A percentile compares a stretch with the other conserved stretches of the same genome.
phyloP scores from a whole-genome alignment of 2,329 filamentous ascomycete genomes.

The Fulvia fulva region DNA sequence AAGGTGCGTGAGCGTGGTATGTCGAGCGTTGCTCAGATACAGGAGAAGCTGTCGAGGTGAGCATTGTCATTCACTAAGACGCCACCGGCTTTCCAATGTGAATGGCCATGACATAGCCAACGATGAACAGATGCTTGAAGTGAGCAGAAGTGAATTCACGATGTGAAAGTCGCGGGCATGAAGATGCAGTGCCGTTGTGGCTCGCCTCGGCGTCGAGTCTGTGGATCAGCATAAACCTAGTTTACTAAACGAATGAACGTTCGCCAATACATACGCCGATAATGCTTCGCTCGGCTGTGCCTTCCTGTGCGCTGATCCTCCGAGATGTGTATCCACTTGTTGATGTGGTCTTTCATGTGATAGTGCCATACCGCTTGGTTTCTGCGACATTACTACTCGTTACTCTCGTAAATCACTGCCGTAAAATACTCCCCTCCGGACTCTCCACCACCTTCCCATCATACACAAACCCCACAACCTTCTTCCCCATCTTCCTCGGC shows the following conservation, averaged over 20 bases:
- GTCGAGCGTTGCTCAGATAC: background rate
- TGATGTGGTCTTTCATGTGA: no score
- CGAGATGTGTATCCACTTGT: no score
- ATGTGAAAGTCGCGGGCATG: background rate
- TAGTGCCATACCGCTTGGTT: no score
- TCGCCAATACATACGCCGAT: background rate
- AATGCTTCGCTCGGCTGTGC: background rate
- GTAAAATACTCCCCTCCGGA: slow-evolving; percentile 1
- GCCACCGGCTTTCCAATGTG: background rate
- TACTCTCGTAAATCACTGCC: background rate
- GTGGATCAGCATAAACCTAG: background rate
- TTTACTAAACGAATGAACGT: background rate
- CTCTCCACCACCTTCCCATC: slow-evolving; percentile 25
- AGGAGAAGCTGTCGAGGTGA: background rate
- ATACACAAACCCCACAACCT: slow-evolving; percentile 32
- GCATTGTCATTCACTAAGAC: background rate
- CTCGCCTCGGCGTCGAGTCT: background rate
- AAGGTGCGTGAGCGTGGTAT: background rate
- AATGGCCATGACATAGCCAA: background rate
- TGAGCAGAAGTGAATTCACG: background rate
- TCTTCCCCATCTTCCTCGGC: slow-evolving; percentile 30
- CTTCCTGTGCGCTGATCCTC: background rate
- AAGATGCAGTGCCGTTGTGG: background rate
- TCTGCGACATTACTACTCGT: no score
- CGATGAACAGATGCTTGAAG: background rate